phyloP scores from a whole-genome alignment of 2,329 filamentous ascomycete genomes.

The Colletotrichum aenigma region DNA sequence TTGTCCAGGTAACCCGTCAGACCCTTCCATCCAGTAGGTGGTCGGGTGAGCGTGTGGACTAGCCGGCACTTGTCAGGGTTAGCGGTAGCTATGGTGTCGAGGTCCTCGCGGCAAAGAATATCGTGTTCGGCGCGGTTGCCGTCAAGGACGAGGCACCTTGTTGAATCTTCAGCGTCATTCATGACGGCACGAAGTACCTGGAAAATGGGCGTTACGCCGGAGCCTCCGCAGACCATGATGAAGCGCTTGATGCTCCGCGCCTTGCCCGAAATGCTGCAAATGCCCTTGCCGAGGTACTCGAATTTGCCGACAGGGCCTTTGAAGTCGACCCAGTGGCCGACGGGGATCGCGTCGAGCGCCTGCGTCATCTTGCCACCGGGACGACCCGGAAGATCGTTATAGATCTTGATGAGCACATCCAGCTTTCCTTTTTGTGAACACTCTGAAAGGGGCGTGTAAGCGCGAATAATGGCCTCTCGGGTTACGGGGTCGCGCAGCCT shows the following conservation, averaged over 20 bases:
- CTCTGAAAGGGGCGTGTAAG: constrained; percentile 85
- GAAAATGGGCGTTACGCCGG: constrained; percentile 91
- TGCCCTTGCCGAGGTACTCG: constrained; percentile 73
- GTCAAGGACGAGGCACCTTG: constrained; percentile 74
- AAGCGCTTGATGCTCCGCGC: constrained; percentile 67
- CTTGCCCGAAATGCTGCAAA: constrained; percentile 63
- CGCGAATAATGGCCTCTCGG: constrained; percentile 76
- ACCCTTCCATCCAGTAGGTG: constrained; percentile 69
- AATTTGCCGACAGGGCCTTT: constrained; percentile 90
- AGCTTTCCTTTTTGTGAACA: constrained; percentile 64
- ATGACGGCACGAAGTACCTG: constrained; percentile 80
- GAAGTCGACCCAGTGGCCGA: constrained; percentile 79
- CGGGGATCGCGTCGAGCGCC: constrained; percentile 73
- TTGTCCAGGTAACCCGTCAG: constrained; percentile 69
- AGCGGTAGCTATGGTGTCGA: constrained; percentile 65
- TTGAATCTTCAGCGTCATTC: constrained; percentile 65
- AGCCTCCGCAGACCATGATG: constrained; percentile 87
- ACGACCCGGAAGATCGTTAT: constrained; percentile 62
- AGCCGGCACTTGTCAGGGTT: constrained; percentile 65
- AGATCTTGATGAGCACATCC: constrained; percentile 83
- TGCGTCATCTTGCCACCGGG: constrained; percentile 82
- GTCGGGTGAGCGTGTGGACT: constrained; percentile 72
- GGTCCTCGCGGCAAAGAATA: constrained; percentile 77
- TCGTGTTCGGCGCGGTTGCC: constrained; percentile 80
- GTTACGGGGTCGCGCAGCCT: constrained; percentile 75